Evolutionary conservation across 331 rosid genomes (phyloP), one percentile per base, ranked within the genome.

Genomic region (Saraca asoca): DNA sequence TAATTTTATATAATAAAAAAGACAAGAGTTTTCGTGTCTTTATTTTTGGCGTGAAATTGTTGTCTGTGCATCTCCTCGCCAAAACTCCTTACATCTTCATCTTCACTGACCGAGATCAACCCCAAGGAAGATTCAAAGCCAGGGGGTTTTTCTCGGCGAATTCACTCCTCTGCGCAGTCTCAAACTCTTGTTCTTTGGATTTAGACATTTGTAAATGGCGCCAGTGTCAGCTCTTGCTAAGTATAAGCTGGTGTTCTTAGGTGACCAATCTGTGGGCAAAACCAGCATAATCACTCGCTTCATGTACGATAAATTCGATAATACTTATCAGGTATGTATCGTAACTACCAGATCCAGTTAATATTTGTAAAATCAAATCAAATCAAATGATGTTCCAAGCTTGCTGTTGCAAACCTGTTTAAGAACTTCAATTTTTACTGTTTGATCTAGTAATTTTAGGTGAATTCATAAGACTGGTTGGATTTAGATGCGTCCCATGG

Each of bases 261-360:
- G 93, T 19, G 93, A 87, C 71, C 93, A 87, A 37, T 87, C 90
- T 45, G 93, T 84, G 63, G 93, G 93, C 9, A 84, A 87, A 71
- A 87, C 89, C 78, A 87, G 93, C 76, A 87, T 83, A 82, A 87
- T 83, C 78, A 87, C 93, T 51, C 93, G 93, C 77, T 87, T 87
- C 77, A 87, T 87, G 93, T 87, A 87, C 64, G 93, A 87, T 72
- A 87, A 87, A 81, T 87, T 87, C 57, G 93, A 87, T 55, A 83
- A 77, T 64, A 87, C 93, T n/a, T 87, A 87, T 72, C 93, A 87
- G 93, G 93, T 86, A 51, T 38, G 7, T 68, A 8, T 35, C 7
- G 12, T 29, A 57, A 2, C 39, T 12, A 43, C 49, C 78, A 69
- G 84, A 81, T 82, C 90, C 79, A 19, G 14, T 45, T 44, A 50